phyloP scores from a whole-genome alignment of 805 yeast species.

The Candida mattraensis region DNA sequence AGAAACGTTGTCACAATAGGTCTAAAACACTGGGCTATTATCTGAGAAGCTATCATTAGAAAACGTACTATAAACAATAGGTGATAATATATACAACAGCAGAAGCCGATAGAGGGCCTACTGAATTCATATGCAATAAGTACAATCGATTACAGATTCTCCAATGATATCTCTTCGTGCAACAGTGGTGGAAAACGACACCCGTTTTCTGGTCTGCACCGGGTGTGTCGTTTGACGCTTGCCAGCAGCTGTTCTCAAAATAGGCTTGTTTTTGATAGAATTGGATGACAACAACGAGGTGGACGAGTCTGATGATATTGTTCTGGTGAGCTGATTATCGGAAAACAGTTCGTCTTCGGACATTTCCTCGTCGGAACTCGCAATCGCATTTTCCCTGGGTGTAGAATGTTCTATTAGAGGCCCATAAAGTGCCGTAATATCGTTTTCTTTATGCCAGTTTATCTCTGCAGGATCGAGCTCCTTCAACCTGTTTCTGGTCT shows the following conservation, averaged over 20 bases:
- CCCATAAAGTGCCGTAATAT: slow-evolving; percentile 55
- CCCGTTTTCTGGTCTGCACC: no score
- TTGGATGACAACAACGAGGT: slow-evolving; percentile 9
- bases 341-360: slow-evolving; percentile 8
- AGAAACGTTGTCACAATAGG: no score
- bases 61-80: no score
- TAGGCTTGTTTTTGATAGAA: slow-evolving; percentile 13
- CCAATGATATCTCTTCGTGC: slow-evolving; percentile 47
- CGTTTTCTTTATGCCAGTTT: slow-evolving; percentile 56
- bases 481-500: slow-evolving; percentile 58
- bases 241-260: no score
- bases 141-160: slow-evolving; percentile 43
- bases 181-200: slow-evolving; percentile 42
- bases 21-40: no score
- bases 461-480: slow-evolving; percentile 45
- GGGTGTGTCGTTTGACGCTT: no score
- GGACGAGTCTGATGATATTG: slow-evolving; percentile 11
- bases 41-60: no score
- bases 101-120: no score
- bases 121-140: slow-evolving; percentile 5
- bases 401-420: slow-evolving; percentile 36
- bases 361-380: slow-evolving; percentile 11
- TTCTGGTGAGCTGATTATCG: slow-evolving; percentile 9
- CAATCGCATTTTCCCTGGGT: not conserved
- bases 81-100: no score